These are phyloP conservation scores for Chrysosporium keratinophilum DNA, from an alignment of 2,329 filamentous ascomycete species.

Conservation along the genomic window DNA sequence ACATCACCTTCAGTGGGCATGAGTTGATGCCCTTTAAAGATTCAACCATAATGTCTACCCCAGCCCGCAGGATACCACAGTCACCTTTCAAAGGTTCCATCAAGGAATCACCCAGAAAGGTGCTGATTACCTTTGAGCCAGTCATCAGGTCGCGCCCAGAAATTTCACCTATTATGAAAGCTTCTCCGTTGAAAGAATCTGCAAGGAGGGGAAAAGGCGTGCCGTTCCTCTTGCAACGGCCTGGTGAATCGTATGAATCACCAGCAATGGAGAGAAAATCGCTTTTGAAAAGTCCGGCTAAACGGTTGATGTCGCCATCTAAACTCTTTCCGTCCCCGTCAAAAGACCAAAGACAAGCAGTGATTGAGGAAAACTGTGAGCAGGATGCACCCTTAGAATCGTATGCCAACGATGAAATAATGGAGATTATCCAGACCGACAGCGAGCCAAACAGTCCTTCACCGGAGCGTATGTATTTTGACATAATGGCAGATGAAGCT, in stretches of 20 bases:
- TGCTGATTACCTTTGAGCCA: constrained; percentile 20
- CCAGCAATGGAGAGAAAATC: constrained; percentile 29
- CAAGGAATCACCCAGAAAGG: constrained; percentile 33
- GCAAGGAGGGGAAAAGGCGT: constrained; percentile 34
- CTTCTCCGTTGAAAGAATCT: constrained; percentile 36
- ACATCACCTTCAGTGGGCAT: background rate
- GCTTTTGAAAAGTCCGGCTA: constrained; percentile 37
- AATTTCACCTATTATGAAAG: constrained; percentile 1
- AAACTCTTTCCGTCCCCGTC: constrained; percentile 20
- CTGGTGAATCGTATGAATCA: constrained; percentile 26
- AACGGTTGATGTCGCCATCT: constrained; percentile 33
- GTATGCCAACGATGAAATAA: background rate
- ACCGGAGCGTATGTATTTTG: background rate
- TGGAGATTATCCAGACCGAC: background rate
- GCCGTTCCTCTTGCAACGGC: constrained; percentile 29
- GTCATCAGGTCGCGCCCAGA: constrained; percentile 18
- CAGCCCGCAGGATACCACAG: constrained; percentile 35
- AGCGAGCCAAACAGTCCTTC: background rate
- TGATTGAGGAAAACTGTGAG: background rate
- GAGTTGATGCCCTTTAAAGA: constrained; percentile 22
- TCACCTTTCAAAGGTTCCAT: constrained; percentile 37
- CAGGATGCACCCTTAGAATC: background rate
- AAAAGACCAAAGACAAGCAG: background rate
- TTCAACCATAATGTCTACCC: constrained; percentile 31
- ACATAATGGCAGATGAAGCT: background rate